Percentiles rank a stretch among this genome's conserved stretches.
These are phyloP conservation scores for Harrya chromipes DNA, from an alignment of 768 basidiomycete genomes.

Conservation along the genomic window DNA sequence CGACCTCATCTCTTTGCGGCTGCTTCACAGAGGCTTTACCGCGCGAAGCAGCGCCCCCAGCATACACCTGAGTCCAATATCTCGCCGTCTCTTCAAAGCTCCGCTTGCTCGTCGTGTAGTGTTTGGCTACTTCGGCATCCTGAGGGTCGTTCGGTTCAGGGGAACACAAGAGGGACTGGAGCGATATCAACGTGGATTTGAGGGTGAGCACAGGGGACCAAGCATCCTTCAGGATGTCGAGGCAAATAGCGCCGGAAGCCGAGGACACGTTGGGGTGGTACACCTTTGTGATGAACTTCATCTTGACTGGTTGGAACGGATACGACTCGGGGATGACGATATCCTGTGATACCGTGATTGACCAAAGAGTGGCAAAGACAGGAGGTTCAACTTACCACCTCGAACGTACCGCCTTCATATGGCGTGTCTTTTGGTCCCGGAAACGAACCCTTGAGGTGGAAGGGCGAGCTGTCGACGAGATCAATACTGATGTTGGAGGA, in stretches of 20 bases:
- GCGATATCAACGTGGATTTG: conserved; percentile 92
- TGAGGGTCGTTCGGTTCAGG: conserved; percentile 97
- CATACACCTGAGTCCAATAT: conserved; percentile 94
- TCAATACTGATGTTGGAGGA: conserved; percentile 83
- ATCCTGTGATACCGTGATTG: conserved; percentile 49
- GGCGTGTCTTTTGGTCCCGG: conserved; percentile 91
- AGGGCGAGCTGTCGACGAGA: conserved; percentile 84
- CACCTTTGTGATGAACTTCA: conserved; percentile 97
- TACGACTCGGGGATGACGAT: conserved; percentile 91
- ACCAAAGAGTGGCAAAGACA: too few relatives aligned
- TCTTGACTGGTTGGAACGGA: conserved; percentile 93
- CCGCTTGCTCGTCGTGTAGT: conserved; percentile 83
- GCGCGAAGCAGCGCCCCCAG: conserved; percentile 61
- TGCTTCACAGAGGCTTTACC: conserved; percentile 34
- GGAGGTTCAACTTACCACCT: conserved; percentile 63
- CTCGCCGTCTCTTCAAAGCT: conserved; percentile 91
- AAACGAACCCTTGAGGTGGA: conserved; percentile 90
- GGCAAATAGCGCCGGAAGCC: conserved; percentile 91
- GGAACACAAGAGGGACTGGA: conserved; percentile 89
- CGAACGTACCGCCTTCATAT: conserved; percentile 87
- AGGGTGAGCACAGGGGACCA: conserved; percentile 95
- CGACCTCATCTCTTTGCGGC: conserved; percentile 45
- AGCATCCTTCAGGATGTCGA: conserved; percentile 83
- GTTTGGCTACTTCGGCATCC: conserved; percentile 97
- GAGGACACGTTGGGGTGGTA: conserved; percentile 97